Percentiles rank a stretch among this genome's conserved stretches.
phyloP scores from a whole-genome alignment of 73 alveolate species.

The Stentor roeselii region DNA sequence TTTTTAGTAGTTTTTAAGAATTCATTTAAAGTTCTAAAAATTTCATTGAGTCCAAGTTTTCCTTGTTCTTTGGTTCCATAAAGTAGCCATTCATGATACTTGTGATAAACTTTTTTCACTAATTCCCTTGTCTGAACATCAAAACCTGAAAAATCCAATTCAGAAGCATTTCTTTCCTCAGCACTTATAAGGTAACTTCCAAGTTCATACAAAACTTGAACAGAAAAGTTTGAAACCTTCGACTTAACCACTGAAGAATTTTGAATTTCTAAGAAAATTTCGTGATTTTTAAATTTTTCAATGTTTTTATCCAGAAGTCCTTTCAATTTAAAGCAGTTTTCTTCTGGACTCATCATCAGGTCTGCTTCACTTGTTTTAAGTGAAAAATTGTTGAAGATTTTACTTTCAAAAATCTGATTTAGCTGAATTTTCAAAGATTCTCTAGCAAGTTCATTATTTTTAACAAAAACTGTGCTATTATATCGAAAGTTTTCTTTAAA shows the following conservation, averaged over 20 bases:
- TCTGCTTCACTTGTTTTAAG: background rate
- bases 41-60: background rate
- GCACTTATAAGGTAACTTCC: background rate
- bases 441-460: background rate
- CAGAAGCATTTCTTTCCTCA: background rate
- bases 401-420: background rate
- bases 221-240: background rate
- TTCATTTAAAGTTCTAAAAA: background rate
- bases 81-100: background rate
- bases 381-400: too few species aligned
- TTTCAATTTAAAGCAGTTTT: background rate
- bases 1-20: background rate
- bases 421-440: background rate
- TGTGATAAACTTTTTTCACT: background rate
- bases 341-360: background rate
- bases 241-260: background rate
- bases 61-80: background rate
- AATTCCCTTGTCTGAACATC: background rate
- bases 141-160: background rate
- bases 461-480: background rate
- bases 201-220: background rate
- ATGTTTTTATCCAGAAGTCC: background rate
- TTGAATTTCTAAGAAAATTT: background rate
- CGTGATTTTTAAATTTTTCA: background rate
- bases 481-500: background rate